Evolutionary conservation across 495 filamentous ascomycete genomes (phyloP), one percentile per base, ranked within the genome.

Genomic region (Podospora bellae-mahoneyi): DNA sequence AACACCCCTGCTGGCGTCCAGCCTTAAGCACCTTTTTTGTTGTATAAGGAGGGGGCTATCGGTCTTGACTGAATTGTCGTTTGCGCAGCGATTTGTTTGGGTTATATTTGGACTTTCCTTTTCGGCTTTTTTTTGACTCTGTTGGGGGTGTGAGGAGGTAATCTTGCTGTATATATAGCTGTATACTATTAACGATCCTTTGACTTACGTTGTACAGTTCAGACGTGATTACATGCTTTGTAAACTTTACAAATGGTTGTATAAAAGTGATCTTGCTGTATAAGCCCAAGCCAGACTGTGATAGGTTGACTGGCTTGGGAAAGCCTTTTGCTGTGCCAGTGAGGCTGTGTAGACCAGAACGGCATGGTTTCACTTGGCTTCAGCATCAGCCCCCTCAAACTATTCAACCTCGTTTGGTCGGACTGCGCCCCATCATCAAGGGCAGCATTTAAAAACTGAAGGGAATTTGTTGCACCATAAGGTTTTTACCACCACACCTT

Each of bases 1-100:
- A 23, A 81, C 53, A 75, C 72, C 6, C 79, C 80, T 4, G 53
- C 67, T 20, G 80, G 80, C 4, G 79, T 81, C 16, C 19, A n/a
- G 4, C 68, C 27, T 32, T 79, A 77, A 77, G 61, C 1, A n/a
- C 7, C 27, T 63, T 27, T 27, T 7, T 5, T 23, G 23, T 23
- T 23, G 23, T 23, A 23, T 23, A 23, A 23, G 1, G 23, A 1
- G 23, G 23, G 23, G 23, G 23, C 23, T 23, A 1, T 23, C 23
- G 23, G 61, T 20, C 19, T 19, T n/a, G 18, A 48, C 55, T 58
- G 4, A 5, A 58, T 20, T 58, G 54, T 5, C 10, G 54, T 18
- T 56, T 6, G 54, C 19, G 54, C 19, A 56, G 19, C 19, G 15
- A 18, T 15, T 56, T 18, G n/a, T 7, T 58, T 19, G 0, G 23